Base-by-base conservation (phyloP, 2,329 filamentous ascomycete species). In the Colletotrichum orchidophilum region DNA sequence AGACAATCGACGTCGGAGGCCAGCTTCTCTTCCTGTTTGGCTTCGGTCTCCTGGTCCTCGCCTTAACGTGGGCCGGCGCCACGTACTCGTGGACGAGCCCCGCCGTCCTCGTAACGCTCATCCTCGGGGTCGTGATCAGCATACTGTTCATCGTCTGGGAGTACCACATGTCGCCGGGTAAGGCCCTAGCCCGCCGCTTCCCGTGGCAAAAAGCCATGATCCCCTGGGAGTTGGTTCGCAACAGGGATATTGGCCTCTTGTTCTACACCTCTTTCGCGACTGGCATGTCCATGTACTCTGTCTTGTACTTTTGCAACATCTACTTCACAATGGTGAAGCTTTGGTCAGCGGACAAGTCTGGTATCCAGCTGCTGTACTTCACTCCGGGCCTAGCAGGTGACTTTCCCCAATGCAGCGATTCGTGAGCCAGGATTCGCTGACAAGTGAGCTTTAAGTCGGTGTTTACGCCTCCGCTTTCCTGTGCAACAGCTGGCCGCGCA, bases 251-350 rank as follows among this genome's bases (percentile, higher is more conserved):
- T 1, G 82, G 85, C 0, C 81, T 92, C n/a, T 78, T 93, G n/a
- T 87, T 89, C 71, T 86, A 87, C 68, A 85, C 91, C 73, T 90
- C 91, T 73, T 88, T 91, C 75, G 83, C 86, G 3, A 87, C 87
- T 0, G 91, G 91, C 4, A 86, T 89, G 74, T 84, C 82, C 63
- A 86, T 85, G 83, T 87, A 73, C 64, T 65, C 73, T 49, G 87
- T 91, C 1, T 88, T 93, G 73, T 93, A 93, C 78, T 93, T 93
- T 74, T 88, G 91, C 74, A 89, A 88, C 18, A 85, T 93, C 21
- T 93, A 92, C 78, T 93, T 93, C 77, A 87, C 88, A 2, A 80
- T 92, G 18, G 90, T 92, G 4, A 78, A 79, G 75, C 80, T 80
- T 73, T 61, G 75, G 62, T 39, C 39, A 31, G 83, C 81, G 31